Percentiles rank a stretch among this genome's conserved stretches.
Conservation (phyloP, 2,329 filamentous ascomycete species). For the Aspergillus transmontanensis region DNA sequence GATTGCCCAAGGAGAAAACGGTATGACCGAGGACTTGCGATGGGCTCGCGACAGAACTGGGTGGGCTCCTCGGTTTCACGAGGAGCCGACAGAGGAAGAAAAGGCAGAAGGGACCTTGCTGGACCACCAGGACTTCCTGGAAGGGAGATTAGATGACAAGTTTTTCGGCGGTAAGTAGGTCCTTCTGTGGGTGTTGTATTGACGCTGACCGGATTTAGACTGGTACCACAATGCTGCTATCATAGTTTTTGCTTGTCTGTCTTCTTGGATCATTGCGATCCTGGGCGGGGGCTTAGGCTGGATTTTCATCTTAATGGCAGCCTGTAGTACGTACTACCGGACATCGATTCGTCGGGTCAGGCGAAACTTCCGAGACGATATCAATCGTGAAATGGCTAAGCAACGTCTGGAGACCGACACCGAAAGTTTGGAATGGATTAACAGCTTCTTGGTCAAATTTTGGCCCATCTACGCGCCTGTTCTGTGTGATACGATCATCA, state of each 20-base stretch:
- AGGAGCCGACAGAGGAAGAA: slow-evolving; percentile 54
- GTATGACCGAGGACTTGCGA: slow-evolving; percentile 58
- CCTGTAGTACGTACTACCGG: slow-evolving; percentile 92
- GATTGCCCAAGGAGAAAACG: slow-evolving; percentile 52
- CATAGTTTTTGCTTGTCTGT: slow-evolving; percentile 87
- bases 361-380: slow-evolving; percentile 93
- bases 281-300: slow-evolving; percentile 90
- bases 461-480: slow-evolving; percentile 99
- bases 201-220: slow-evolving; percentile 57
- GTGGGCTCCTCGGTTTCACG: slow-evolving; percentile 85
- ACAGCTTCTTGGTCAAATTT: slow-evolving; percentile 97
- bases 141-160: slow-evolving; percentile 80
- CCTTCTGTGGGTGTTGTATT: background rate
- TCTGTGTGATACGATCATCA: slow-evolving; percentile 86
- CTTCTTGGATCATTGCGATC: slow-evolving; percentile 86
- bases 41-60: slow-evolving; percentile 67
- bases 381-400: slow-evolving; percentile 85
- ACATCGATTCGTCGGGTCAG: slow-evolving; percentile 92
- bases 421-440: slow-evolving; percentile 98
- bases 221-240: slow-evolving; percentile 98
- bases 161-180: slow-evolving; percentile 75
- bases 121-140: slow-evolving; percentile 86
- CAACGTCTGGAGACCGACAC: slow-evolving; percentile 84
- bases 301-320: slow-evolving; percentile 90
- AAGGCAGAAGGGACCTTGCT: slow-evolving; percentile 66